Evolutionary conservation across 208 protist genomes (phyloP).

Genomic region (Porcisia deanei): DNA sequence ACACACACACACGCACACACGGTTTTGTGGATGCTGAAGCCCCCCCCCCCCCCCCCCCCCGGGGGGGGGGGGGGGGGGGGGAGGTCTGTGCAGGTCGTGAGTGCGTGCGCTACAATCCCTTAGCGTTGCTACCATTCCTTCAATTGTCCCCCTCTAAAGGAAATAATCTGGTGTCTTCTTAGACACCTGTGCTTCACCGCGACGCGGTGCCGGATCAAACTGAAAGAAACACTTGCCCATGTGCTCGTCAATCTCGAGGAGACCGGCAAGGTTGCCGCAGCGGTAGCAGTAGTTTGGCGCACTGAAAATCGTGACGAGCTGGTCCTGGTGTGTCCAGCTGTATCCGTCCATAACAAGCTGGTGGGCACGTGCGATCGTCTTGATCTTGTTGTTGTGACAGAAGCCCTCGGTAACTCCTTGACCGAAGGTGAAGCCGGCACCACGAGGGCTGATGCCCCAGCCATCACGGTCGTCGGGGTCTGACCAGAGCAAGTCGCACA

Average conservation of each 20-base stretch:
- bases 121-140: background rate
- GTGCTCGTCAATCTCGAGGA: slow-evolving; percentile 99
- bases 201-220: slow-evolving; percentile 98
- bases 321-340: slow-evolving; percentile 97
- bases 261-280: slow-evolving; percentile 96
- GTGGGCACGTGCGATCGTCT: slow-evolving; percentile 96
- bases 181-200: slow-evolving; percentile 98
- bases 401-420: slow-evolving; percentile 98
- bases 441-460: slow-evolving; percentile 97
- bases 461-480: slow-evolving; percentile 97
- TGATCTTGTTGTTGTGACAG: slow-evolving; percentile 98
- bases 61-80: background rate
- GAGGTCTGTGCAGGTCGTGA: background rate
- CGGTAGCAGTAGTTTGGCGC: slow-evolving; percentile 99
- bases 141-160: slow-evolving; percentile 58
- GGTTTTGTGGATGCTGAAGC: background rate
- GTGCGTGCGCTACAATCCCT: background rate
- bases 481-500: slow-evolving; percentile 99
- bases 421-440: slow-evolving; percentile 98
- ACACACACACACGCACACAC: background rate
- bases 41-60: too few relatives aligned
- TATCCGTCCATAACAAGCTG: slow-evolving; percentile 99
- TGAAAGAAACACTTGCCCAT: slow-evolving; percentile 99
- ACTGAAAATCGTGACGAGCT: slow-evolving; percentile 99
- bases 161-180: slow-evolving; percentile 99